A percentile compares a stretch with the other conserved stretches of the same genome.
phyloP scores from a whole-genome alignment of 1,284 basidiomycete genomes.

The Tilletiaria anomala region DNA sequence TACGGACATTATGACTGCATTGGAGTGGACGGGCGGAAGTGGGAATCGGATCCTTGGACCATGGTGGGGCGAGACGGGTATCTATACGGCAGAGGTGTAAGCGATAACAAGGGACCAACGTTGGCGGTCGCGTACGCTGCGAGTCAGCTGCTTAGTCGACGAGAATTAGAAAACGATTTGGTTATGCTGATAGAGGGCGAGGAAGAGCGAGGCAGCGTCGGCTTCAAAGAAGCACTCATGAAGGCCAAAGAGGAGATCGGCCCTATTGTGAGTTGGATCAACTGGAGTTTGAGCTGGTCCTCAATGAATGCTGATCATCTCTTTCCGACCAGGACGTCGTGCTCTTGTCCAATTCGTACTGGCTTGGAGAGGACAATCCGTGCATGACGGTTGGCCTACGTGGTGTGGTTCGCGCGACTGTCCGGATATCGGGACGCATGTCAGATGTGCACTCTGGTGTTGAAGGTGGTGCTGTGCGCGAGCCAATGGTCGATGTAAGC shows the following conservation, averaged over 20 bases:
- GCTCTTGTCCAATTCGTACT: constrained; percentile 63
- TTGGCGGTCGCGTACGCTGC: constrained; percentile 80
- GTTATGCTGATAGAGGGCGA: constrained; percentile 89
- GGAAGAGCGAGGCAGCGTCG: constrained; percentile 78
- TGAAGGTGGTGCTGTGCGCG: constrained; percentile 70
- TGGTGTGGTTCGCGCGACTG: constrained; percentile 71
- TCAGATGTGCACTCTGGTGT: constrained; percentile 80
- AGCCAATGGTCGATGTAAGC: constrained; percentile 85
- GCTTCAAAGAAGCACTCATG: constrained; percentile 62
- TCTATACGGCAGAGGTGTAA: constrained; percentile 76
- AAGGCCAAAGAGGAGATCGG: constrained; percentile 48
- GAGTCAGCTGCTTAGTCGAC: constrained; percentile 57
- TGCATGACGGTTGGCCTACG: constrained; percentile 90
- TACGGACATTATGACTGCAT: constrained; percentile 37
- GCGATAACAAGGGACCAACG: constrained; percentile 72
- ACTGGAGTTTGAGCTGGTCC: not conserved
- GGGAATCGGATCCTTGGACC: constrained; percentile 72
- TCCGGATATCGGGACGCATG: constrained; percentile 48
- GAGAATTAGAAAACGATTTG: constrained; percentile 68
- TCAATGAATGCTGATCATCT: not conserved
- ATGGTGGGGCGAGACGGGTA: constrained; percentile 77
- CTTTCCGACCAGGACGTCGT: constrained; percentile 17
- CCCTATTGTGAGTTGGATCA: constrained; percentile 6
- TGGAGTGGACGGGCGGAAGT: constrained; percentile 43
- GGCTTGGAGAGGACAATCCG: constrained; percentile 86